A percentile compares a stretch with the other conserved stretches of the same genome.
Evolutionary conservation across 176 grass and related monocot species (phyloP).

Genomic region (Olyra latifolia): DNA sequence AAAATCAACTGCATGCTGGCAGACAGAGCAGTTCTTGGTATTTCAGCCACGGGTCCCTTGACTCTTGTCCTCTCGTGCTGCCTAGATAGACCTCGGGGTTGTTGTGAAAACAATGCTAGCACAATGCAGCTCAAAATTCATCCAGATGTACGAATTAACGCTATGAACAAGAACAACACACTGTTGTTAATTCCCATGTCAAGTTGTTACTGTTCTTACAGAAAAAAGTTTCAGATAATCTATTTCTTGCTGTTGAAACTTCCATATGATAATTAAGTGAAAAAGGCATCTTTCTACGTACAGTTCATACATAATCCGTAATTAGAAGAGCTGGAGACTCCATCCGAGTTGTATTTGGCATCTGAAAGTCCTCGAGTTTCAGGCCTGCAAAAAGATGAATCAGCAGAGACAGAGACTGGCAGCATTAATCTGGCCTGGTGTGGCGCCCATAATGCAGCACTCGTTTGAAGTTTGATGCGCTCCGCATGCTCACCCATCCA

Average conservation of each 20-base stretch:
- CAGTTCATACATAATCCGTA: background rate
- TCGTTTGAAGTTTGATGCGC: no score
- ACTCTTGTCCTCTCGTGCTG: background rate
- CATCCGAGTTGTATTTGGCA: slow-evolving; percentile 1
- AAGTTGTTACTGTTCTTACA: background rate
- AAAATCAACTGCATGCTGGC: background rate
- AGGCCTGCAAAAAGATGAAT: slow-evolving; percentile 5
- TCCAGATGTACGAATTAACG: background rate
- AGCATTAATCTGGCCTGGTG: no score
- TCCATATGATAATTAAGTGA: background rate
- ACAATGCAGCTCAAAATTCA: background rate
- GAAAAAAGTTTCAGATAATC: background rate
- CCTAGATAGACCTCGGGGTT: background rate
- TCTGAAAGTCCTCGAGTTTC: background rate
- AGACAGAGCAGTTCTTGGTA: background rate
- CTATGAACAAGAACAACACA: background rate
- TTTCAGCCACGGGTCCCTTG: background rate
- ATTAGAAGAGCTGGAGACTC: background rate
- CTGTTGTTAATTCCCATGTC: background rate
- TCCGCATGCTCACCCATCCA: no score
- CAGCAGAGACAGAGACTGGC: slow-evolving; percentile 21
- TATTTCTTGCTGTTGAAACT: background rate
- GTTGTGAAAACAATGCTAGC: background rate
- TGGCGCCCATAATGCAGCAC: background rate
- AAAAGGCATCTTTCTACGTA: background rate